phyloP scores from a whole-genome alignment of 306 rosid species.

The Vachellia pachyceras region DNA sequence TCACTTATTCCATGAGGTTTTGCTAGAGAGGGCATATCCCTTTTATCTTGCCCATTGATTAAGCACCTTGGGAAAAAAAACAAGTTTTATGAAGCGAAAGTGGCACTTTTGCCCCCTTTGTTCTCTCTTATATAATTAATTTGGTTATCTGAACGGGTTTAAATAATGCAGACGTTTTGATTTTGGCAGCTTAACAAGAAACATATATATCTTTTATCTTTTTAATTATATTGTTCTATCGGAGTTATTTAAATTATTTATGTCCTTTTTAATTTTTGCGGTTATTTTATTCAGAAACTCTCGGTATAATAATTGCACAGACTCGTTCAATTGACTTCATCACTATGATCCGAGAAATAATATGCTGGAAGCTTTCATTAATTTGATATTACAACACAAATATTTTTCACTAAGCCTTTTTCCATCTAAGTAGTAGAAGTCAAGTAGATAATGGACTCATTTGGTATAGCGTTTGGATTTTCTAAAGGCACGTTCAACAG shows the following conservation, averaged over 20 bases:
- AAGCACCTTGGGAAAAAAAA: neutral
- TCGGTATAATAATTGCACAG: neutral
- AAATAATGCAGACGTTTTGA: neutral
- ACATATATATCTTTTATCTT: neutral
- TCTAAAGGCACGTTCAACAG: too few species aligned
- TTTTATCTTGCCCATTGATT: conserved; percentile 4
- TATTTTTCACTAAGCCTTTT: neutral
- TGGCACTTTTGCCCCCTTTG: neutral
- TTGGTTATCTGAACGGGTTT: neutral
- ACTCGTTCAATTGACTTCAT: neutral
- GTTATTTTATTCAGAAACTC: too few species aligned
- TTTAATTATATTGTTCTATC: neutral
- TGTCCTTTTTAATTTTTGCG: neutral
- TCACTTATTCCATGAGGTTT: neutral
- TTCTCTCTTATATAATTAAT: neutral
- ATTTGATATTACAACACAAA: neutral
- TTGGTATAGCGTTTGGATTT: too few species aligned
- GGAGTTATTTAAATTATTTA: neutral
- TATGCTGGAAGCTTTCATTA: neutral
- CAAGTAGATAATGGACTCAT: too few species aligned
- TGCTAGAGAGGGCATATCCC: neutral
- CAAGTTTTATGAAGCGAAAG: neutral
- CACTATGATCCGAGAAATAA: neutral
- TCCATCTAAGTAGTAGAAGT: neutral
- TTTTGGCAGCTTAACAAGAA: conserved; percentile 5